phyloP scores from a whole-genome alignment of 768 basidiomycete genomes.

The Vararia minispora region DNA sequence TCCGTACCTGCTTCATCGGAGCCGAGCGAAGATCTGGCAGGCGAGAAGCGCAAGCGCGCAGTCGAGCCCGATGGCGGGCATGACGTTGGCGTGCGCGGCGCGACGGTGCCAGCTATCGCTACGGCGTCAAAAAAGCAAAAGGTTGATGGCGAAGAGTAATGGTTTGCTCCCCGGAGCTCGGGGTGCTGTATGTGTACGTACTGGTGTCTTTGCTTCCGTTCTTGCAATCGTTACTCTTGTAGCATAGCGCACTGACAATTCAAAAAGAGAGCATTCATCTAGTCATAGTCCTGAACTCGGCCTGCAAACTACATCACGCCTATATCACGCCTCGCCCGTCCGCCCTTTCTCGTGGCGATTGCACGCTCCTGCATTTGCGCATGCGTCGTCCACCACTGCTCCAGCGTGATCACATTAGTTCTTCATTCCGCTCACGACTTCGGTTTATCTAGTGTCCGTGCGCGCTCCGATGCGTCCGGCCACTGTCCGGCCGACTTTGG shows the following conservation, averaged over 20 bases:
- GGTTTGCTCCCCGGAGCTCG: conserved; percentile 9
- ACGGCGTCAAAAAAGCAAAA: conserved; percentile 29
- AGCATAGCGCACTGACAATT: too few species aligned
- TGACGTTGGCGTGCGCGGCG: conserved; percentile 54
- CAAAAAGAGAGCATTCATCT: too few species aligned
- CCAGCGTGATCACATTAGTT: conserved; percentile 5
- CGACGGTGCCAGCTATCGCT: conserved; percentile 38
- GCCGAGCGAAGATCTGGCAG: conserved; percentile 33
- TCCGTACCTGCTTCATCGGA: conserved; percentile 5
- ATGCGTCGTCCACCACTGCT: conserved; percentile 1
- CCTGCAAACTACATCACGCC: not conserved
- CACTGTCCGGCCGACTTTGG: too few species aligned
- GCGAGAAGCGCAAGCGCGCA: conserved; percentile 69
- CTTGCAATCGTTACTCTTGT: too few species aligned
- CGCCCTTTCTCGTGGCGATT: conserved; percentile 6
- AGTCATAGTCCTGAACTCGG: not conserved
- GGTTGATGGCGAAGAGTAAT: conserved; percentile 21
- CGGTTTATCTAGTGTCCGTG: too few species aligned
- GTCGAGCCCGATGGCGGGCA: conserved; percentile 73
- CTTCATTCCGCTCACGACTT: not conserved
- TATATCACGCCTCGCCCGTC: not conserved
- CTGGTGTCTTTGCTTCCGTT: too few species aligned
- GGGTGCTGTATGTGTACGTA: too few species aligned
- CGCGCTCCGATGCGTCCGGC: too few species aligned
- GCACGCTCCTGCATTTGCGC: conserved; percentile 2